These are phyloP conservation scores for Austroboletus rostrupii DNA, from an alignment of 1,284 basidiomycete species.

Conservation along the genomic window DNA sequence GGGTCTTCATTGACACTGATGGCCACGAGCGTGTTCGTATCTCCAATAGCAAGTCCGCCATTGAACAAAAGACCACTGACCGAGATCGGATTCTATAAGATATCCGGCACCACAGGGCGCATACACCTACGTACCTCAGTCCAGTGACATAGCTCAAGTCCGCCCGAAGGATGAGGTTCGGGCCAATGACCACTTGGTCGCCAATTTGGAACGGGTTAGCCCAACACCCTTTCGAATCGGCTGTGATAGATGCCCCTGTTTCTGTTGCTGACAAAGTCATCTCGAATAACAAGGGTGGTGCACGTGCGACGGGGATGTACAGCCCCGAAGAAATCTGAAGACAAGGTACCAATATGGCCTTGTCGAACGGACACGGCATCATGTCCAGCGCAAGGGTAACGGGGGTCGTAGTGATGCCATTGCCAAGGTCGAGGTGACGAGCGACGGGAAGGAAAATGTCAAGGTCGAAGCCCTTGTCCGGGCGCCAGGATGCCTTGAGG, in stretches of 20 bases:
- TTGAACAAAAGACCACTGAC: conserved; percentile 5
- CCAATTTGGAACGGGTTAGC: conserved; percentile 5
- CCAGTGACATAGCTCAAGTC: conserved; percentile 4
- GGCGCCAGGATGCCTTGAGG: conserved; percentile 8
- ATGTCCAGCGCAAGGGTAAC: conserved; percentile 5
- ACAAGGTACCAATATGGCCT: conserved; percentile 1
- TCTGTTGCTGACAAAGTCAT: conserved; percentile 5
- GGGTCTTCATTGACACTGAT: conserved; percentile 10
- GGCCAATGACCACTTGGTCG: conserved; percentile 2
- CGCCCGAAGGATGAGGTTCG: conserved; percentile 1
- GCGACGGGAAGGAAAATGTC: conserved; percentile 5
- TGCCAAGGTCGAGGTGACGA: conserved; percentile 6
- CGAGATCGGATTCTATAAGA: background rate
- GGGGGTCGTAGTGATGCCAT: conserved; percentile 4
- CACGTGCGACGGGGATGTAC: conserved; percentile 5
- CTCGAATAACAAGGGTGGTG: conserved; percentile 3
- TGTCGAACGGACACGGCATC: conserved; percentile 3
- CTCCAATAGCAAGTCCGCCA: conserved; percentile 5
- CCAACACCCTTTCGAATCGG: conserved; percentile 6
- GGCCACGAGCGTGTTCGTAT: background rate
- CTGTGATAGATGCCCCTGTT: background rate
- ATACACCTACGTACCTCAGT: background rate
- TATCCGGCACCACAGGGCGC: background rate
- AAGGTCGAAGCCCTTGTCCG: conserved; percentile 1
- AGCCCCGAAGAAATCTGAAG: conserved; percentile 4